Evolutionary conservation across 73 alveolate species (phyloP).

Genomic region (Stentor coeruleus): DNA sequence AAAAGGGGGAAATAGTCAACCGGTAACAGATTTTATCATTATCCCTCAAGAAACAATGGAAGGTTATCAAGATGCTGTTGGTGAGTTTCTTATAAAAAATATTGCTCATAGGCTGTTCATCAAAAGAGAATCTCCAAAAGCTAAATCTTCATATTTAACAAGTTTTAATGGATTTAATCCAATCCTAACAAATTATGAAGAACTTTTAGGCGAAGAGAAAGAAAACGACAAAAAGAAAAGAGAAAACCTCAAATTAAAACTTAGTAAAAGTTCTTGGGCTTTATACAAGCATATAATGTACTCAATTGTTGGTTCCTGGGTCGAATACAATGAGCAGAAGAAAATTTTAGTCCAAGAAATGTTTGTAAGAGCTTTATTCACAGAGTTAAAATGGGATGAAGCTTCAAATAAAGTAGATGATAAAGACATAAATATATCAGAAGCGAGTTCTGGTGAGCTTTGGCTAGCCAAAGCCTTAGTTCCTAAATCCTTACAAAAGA

Average conservation of each 20-base stretch:
- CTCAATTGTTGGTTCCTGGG: conserved; percentile 9
- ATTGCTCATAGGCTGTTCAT: background rate
- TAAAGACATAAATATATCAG: background rate
- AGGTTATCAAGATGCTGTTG: background rate
- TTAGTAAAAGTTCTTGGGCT: conserved; percentile 12
- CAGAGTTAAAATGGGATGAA: conserved; percentile 19
- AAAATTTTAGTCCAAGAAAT: background rate
- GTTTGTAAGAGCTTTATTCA: background rate
- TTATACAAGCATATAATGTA: background rate
- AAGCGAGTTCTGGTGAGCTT: background rate
- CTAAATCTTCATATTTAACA: background rate
- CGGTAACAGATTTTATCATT: background rate
- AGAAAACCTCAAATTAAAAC: conserved; percentile 4
- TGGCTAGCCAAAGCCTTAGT: background rate
- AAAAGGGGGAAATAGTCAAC: conserved; percentile 17
- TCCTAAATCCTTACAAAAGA: background rate
- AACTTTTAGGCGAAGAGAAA: background rate
- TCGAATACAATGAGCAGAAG: background rate
- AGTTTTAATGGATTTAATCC: background rate
- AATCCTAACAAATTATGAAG: background rate
- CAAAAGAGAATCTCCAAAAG: background rate
- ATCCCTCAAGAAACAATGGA: background rate
- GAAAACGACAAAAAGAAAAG: conserved; percentile 8
- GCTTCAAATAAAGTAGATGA: background rate
- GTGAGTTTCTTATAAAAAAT: background rate